Percentiles rank a stretch among this genome's conserved stretches.
These are phyloP conservation scores for Pythium graminicola DNA, from an alignment of 352 stramenopile genomes.

Conservation along the genomic window DNA sequence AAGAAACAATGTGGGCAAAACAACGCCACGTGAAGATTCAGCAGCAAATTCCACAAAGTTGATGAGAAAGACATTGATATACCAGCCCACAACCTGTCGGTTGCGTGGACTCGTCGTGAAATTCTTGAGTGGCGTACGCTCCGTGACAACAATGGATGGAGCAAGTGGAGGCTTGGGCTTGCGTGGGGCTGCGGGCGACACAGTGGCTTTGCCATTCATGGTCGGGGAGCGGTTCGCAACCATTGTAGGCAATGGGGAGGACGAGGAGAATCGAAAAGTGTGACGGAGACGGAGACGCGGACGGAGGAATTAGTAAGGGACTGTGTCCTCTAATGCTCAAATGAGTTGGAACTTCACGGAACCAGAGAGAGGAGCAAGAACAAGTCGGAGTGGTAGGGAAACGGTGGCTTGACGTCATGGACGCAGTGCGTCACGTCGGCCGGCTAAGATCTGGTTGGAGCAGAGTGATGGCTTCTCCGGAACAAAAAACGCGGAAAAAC, in stretches of 20 bases:
- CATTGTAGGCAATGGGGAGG: too few species aligned
- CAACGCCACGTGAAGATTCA: slow-evolving; percentile 68
- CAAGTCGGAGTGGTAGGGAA: too few species aligned
- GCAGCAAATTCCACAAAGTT: slow-evolving; percentile 83
- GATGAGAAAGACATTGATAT: slow-evolving; percentile 74
- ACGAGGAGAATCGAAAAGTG: background rate
- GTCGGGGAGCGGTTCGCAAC: background rate
- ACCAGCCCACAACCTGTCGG: slow-evolving; percentile 49
- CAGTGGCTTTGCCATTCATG: background rate
- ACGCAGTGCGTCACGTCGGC: too few species aligned
- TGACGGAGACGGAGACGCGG: background rate
- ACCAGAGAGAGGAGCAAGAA: too few species aligned
- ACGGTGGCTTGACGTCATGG: too few species aligned
- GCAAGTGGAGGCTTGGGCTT: slow-evolving; percentile 1
- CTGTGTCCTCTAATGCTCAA: slow-evolving; percentile 1
- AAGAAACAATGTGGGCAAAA: slow-evolving; percentile 76
- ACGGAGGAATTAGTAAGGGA: too few species aligned
- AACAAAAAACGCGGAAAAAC: slow-evolving; percentile 5
- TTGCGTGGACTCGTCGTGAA: slow-evolving; percentile 34
- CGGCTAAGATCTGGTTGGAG: slow-evolving; percentile 8
- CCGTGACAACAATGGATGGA: slow-evolving; percentile 9
- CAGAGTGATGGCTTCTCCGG: slow-evolving; percentile 8
- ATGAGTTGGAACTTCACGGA: slow-evolving; percentile 16
- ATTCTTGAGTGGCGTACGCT: slow-evolving; percentile 30
- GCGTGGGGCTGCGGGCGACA: background rate